These are phyloP conservation scores for Naganishia albida DNA, from an alignment of 1,284 basidiomycete species.

Conservation along the genomic window DNA sequence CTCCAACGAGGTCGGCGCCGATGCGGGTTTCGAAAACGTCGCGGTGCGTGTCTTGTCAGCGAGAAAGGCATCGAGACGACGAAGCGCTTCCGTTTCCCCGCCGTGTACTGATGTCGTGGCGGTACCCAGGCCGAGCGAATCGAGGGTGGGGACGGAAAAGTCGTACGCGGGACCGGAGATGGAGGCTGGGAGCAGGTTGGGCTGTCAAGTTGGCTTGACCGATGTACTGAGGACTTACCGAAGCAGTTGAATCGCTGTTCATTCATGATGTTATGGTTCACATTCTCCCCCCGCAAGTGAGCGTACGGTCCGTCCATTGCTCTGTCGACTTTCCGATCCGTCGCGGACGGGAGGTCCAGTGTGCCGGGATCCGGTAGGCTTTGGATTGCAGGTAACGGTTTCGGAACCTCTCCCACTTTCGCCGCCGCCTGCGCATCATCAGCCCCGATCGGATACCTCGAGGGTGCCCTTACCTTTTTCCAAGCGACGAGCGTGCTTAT, in stretches of 20 bases:
- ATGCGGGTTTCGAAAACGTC: constrained; percentile 59
- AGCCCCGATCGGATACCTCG: not conserved
- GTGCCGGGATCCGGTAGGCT: constrained; percentile 46
- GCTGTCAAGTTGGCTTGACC: not conserved
- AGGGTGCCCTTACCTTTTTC: constrained; percentile 41
- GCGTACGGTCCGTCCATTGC: constrained; percentile 22
- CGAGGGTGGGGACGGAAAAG: constrained; percentile 58
- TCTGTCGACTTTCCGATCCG: constrained; percentile 30
- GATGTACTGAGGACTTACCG: constrained; percentile 36
- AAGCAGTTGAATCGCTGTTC: constrained; percentile 45
- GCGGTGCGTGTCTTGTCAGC: constrained; percentile 53
- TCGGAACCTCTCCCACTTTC: constrained; percentile 40
- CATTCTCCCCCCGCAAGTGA: constrained; percentile 38
- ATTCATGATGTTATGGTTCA: constrained; percentile 47
- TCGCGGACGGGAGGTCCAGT: constrained; percentile 35
- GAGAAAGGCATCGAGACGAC: constrained; percentile 53
- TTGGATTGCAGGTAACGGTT: constrained; percentile 41
- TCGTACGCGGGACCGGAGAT: constrained; percentile 52
- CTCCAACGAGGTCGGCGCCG: constrained; percentile 55
- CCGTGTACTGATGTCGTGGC: constrained; percentile 57
- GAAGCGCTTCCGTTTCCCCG: constrained; percentile 57
- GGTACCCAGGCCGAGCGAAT: constrained; percentile 55
- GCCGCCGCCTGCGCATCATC: constrained; percentile 40
- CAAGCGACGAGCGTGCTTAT: constrained; percentile 50
- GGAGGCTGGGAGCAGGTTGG: constrained; percentile 43